Percentiles rank a stretch among this genome's conserved stretches.
Conservation (phyloP, 2,329 filamentous ascomycete genomes). For the Botrytis porri region DNA sequence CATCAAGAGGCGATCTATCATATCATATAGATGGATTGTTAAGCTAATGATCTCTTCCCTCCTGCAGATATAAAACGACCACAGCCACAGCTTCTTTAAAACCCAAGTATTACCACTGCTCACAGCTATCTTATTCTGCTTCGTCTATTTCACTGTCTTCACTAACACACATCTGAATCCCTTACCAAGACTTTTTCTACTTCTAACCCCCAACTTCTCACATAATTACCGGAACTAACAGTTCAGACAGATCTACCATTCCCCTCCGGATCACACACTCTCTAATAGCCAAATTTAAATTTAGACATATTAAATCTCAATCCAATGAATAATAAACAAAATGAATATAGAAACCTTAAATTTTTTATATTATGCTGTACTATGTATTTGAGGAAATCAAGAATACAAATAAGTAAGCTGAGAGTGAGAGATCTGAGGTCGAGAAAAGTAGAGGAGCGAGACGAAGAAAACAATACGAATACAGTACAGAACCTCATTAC, state of each 20-base stretch:
- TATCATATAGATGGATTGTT: neutral
- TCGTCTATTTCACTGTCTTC: neutral
- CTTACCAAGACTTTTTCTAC: neutral
- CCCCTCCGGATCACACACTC: neutral
- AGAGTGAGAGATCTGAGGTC: neutral
- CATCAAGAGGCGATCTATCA: neutral
- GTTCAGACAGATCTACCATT: neutral
- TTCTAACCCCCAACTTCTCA: neutral
- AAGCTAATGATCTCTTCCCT: neutral
- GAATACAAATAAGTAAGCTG: neutral
- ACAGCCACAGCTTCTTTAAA: neutral
- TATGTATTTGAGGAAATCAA: neutral
- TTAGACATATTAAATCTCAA: neutral
- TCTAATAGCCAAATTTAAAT: neutral
- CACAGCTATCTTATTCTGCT: neutral
- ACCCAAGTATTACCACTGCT: neutral
- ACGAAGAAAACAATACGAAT: neutral
- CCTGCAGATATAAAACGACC: neutral
- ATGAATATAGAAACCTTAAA: neutral
- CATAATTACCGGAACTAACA: neutral
- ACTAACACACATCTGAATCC: neutral
- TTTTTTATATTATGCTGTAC: neutral
- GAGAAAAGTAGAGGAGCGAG: neutral
- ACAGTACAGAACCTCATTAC: neutral
- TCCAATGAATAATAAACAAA: neutral